Conservation (phyloP, 1,284 basidiomycete genomes). For the Phellinidium pouzarii region DNA sequence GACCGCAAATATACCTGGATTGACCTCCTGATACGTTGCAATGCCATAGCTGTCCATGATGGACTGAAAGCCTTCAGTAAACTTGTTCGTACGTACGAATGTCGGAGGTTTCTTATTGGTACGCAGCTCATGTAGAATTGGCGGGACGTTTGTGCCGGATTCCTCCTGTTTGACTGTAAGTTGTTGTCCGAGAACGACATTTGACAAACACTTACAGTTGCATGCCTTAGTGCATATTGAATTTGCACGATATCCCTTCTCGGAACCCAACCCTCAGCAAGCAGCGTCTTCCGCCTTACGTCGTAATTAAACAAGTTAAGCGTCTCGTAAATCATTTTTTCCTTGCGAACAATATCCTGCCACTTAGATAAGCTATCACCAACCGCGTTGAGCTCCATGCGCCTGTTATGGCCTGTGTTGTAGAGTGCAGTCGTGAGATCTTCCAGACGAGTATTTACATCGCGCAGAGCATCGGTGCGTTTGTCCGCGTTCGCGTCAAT, state of each 20-base stretch:
- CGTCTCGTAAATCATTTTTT: constrained; percentile 94
- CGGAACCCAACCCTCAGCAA: constrained; percentile 98
- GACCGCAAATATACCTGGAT: constrained; percentile 92
- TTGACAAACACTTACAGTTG: constrained; percentile 56
- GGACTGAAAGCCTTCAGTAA: constrained; percentile 95
- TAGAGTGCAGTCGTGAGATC: constrained; percentile 89
- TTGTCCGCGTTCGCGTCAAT: constrained; percentile 94
- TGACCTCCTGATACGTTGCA: constrained; percentile 94
- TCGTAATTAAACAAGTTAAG: constrained; percentile 95
- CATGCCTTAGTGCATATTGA: constrained; percentile 84
- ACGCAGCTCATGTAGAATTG: constrained; percentile 86
- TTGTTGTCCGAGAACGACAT: background rate
- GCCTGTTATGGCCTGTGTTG: constrained; percentile 84
- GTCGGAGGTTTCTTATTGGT: constrained; percentile 94
- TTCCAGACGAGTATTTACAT: constrained; percentile 86
- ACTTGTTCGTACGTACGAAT: constrained; percentile 92
- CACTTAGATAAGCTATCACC: constrained; percentile 86
- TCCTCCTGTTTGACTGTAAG: constrained; percentile 58
- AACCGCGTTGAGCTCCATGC: constrained; percentile 79
- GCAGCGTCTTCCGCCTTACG: constrained; percentile 86
- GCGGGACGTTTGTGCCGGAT: constrained; percentile 87
- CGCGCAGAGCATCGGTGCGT: constrained; percentile 83
- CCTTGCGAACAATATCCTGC: constrained; percentile 92
- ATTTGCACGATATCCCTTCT: constrained; percentile 85
- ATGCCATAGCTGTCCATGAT: constrained; percentile 98